These are phyloP conservation scores for Gaultheria prostrata DNA, from an alignment of 148 eudicot genomes.

Conservation along the genomic window DNA sequence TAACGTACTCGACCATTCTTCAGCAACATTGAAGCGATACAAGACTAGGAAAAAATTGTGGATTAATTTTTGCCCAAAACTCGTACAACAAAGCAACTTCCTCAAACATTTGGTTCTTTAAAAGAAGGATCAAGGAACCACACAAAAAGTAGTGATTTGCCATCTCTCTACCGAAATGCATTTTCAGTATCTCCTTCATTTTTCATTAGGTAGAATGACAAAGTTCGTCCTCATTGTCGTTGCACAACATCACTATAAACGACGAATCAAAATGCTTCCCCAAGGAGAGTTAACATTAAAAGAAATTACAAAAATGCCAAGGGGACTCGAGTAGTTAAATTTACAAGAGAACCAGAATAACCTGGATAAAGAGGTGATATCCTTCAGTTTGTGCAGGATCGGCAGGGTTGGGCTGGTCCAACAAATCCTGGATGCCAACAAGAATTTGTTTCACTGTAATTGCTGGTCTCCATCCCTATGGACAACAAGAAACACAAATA, in stretches of 20 bases:
- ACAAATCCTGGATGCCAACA: slow-evolving; percentile 76
- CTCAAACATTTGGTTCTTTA: neutral
- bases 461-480: slow-evolving; percentile 87
- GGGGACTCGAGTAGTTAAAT: neutral
- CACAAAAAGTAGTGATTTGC: neutral
- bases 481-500: slow-evolving; percentile 8
- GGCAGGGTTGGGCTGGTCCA: slow-evolving; percentile 71
- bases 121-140: neutral
- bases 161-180: neutral
- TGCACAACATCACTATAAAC: neutral
- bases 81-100: neutral
- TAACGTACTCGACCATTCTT: neutral
- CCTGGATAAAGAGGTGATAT: slow-evolving; percentile 76
- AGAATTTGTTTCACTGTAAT: slow-evolving; percentile 88
- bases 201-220: slow-evolving; percentile 4
- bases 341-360: slow-evolving; percentile 16
- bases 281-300: neutral
- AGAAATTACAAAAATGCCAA: slow-evolving; percentile 5
- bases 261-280: neutral
- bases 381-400: slow-evolving; percentile 89
- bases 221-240: neutral
- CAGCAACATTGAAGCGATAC: neutral
- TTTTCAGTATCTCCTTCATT: neutral
- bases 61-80: neutral
- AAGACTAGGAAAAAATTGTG: neutral